Evolutionary conservation across 2,329 filamentous ascomycete genomes (phyloP).

Genomic region (Karstenula rhodostoma): DNA sequence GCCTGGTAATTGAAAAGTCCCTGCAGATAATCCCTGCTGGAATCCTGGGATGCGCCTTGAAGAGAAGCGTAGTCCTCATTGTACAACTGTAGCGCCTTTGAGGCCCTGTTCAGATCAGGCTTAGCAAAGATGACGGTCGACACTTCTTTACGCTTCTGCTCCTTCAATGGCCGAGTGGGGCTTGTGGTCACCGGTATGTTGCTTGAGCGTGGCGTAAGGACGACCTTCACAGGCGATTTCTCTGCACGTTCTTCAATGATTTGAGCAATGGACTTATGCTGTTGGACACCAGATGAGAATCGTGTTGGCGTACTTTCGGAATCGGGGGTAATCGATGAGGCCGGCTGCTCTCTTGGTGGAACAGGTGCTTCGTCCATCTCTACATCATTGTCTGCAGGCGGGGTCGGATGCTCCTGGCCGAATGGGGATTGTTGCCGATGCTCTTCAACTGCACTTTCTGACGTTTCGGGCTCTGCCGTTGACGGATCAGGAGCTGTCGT

Average conservation of each 20-base stretch:
- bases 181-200: constrained; percentile 36
- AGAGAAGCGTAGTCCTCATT: constrained; percentile 53
- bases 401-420: constrained; percentile 42
- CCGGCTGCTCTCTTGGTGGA: constrained; percentile 18
- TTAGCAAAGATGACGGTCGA: constrained; percentile 83
- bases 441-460: constrained; percentile 25
- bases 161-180: constrained; percentile 31
- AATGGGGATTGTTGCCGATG: constrained; percentile 22
- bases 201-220: constrained; percentile 50
- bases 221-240: constrained; percentile 56
- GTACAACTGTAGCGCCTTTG: constrained; percentile 42
- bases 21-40: constrained; percentile 66
- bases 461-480: constrained; percentile 30
- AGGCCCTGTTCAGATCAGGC: constrained; percentile 50
- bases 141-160: constrained; percentile 65
- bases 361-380: constrained; percentile 42
- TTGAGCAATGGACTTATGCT: constrained; percentile 76
- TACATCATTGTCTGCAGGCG: constrained; percentile 45
- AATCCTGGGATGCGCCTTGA: constrained; percentile 57
- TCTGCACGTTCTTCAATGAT: constrained; percentile 71
- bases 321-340: constrained; percentile 27
- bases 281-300: constrained; percentile 73
- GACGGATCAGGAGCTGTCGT: constrained; percentile 45
- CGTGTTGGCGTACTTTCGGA: constrained; percentile 71
- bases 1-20: constrained; percentile 67